Evolutionary conservation across 176 grass and related monocot species (phyloP), one percentile per base, ranked within the genome.

Genomic region (Zea luxurians): DNA sequence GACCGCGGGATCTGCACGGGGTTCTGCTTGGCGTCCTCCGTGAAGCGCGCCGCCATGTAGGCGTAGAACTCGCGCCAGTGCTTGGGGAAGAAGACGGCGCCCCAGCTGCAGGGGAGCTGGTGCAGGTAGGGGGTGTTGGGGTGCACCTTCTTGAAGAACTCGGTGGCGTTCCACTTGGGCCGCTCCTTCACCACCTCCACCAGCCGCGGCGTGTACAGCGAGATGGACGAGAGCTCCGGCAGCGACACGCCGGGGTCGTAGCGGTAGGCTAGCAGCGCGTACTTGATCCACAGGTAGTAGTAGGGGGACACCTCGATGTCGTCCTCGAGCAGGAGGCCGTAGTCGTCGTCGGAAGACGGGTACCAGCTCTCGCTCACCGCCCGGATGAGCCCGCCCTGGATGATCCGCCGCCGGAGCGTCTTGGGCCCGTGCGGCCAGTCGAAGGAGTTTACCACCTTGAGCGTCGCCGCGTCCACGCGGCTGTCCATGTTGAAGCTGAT

Each of bases 401-500:
- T 95, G 88, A 95, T 99, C 12, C 96, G 75, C 8, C 96, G 87
- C 2, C 91, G 86, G 2, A 99, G 79, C n/a, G 80, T 80, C 77
- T 99, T 99, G 2, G 81, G 62, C 1, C 96, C 96, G 12, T 99
- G 96, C 40, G 92, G 78, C 96, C 96, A 99, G 0, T 78, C 48
- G 52, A 94, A 95, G 13, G 88, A 77, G 57, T 66, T 77, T 0
- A 92, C 92, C 10, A 79, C 37, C 61, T 91, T 80, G 3, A 99
- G 86, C 13, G 96, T 99, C 42, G 81, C 64, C 45, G 89, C 91
- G 70, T 99, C 96, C 13, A 95, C 96, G 45, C 73, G 73, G 85
- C 96, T 95, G 86, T 99, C 96, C 96, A 99, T 95, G 92, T 95
- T 99, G 85, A 99, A 92, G 82, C 87, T 95, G 68, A 99, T 79